Evolutionary conservation across 345 rosid species (phyloP).

Genomic region (Hypericum perforatum): DNA sequence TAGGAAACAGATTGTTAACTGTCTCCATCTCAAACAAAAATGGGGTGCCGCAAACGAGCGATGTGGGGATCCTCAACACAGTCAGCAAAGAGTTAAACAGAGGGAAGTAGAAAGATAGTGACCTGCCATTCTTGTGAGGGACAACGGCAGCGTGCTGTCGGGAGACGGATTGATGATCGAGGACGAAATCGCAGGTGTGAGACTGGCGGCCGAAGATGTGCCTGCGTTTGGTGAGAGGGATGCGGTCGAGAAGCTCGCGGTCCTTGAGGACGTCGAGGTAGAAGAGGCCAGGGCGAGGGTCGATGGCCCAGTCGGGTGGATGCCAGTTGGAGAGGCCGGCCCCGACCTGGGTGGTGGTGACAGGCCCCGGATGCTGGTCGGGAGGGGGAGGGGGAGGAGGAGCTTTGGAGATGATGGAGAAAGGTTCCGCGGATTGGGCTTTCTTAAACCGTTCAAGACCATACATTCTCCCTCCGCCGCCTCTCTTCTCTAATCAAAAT

Average conservation of each 20-base stretch:
- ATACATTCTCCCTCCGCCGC: slow-evolving; percentile 48
- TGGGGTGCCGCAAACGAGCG: too few relatives aligned
- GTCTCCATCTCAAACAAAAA: too few relatives aligned
- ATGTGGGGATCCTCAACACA: too few relatives aligned
- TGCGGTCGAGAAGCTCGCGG: slow-evolving; percentile 68
- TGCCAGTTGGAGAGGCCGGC: slow-evolving; percentile 84
- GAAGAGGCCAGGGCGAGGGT: slow-evolving; percentile 79
- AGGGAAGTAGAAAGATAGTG: too few relatives aligned
- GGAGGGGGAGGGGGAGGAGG: slow-evolving; percentile 13
- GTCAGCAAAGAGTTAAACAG: too few relatives aligned
- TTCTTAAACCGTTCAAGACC: slow-evolving; percentile 87
- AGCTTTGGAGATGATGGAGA: slow-evolving; percentile 53
- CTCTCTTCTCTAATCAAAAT: background rate
- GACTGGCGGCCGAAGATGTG: slow-evolving; percentile 86
- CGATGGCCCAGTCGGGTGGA: slow-evolving; percentile 93
- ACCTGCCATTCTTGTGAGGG: slow-evolving; percentile 81
- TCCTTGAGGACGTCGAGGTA: slow-evolving; percentile 85
- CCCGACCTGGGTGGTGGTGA: slow-evolving; percentile 60
- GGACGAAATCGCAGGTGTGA: slow-evolving; percentile 80
- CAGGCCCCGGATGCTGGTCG: too few relatives aligned
- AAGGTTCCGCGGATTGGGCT: slow-evolving; percentile 83
- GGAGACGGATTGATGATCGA: slow-evolving; percentile 74
- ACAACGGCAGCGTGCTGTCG: slow-evolving; percentile 90
- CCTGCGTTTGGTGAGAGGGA: slow-evolving; percentile 60
- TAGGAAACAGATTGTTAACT: too few relatives aligned